Percentiles rank a stretch among this genome's conserved stretches.
Evolutionary conservation across 371 early-diverging fungal species (phyloP).

Genomic region (Mortierella sp.): DNA sequence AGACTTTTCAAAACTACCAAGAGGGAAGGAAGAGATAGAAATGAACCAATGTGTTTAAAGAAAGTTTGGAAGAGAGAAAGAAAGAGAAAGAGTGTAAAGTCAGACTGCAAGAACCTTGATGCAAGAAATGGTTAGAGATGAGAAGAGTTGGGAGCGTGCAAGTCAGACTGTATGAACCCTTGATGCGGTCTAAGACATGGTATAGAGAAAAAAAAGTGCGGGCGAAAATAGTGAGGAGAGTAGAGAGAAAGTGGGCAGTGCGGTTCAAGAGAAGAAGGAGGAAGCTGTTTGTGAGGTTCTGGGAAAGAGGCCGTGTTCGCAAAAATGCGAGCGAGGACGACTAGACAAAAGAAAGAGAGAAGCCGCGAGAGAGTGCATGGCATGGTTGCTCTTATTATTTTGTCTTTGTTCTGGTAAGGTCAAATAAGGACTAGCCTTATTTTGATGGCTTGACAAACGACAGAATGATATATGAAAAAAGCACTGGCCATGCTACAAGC

Average conservation of each 20-base stretch:
- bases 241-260: background rate
- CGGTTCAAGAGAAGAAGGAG: too few species aligned
- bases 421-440: background rate
- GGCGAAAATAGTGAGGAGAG: background rate
- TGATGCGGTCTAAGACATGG: background rate
- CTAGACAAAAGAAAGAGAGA: too few species aligned
- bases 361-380: too few species aligned
- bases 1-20: too few species aligned
- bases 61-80: too few species aligned
- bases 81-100: too few species aligned
- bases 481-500: constrained; percentile 4
- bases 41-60: too few species aligned
- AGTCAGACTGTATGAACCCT: background rate
- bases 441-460: background rate
- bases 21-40: too few species aligned
- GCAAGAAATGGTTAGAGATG: background rate
- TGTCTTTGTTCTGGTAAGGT: background rate
- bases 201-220: background rate
- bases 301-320: background rate
- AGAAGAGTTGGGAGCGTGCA: too few species aligned
- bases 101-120: background rate
- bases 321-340: background rate
- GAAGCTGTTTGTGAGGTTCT: background rate
- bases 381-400: too few species aligned
- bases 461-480: background rate